Evolutionary conservation across 2,329 filamentous ascomycete species (phyloP).

Genomic region (Pleomassaria siparia): DNA sequence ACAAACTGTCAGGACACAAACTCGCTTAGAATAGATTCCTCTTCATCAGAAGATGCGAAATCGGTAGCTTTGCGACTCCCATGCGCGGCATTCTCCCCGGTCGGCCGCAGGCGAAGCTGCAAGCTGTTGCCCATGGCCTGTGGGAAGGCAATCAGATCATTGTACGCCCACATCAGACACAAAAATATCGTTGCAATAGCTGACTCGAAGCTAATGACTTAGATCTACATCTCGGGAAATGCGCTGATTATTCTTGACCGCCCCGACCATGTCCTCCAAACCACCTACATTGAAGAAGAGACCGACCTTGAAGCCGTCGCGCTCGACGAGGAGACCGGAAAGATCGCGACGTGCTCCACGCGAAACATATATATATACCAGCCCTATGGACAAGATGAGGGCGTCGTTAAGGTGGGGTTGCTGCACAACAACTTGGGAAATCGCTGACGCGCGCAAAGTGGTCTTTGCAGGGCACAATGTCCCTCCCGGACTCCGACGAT

Average conservation of each 20-base stretch:
- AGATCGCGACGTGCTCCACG: slow-evolving; percentile 75
- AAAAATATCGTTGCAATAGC: background rate
- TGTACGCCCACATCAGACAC: slow-evolving; percentile 51
- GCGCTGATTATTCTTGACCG: slow-evolving; percentile 81
- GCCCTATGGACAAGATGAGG: slow-evolving; percentile 70
- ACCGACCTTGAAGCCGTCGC: slow-evolving; percentile 72
- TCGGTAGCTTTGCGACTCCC: slow-evolving; percentile 27
- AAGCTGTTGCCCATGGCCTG: slow-evolving; percentile 72
- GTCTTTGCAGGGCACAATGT: slow-evolving; percentile 64
- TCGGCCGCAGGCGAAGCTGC: slow-evolving; percentile 74
- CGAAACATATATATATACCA: slow-evolving; percentile 73
- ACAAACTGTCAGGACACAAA: background rate
- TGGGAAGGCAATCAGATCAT: slow-evolving; percentile 74
- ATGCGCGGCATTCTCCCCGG: slow-evolving; percentile 82
- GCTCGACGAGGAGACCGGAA: slow-evolving; percentile 80
- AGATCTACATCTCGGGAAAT: slow-evolving; percentile 89
- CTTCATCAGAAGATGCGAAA: slow-evolving; percentile 21
- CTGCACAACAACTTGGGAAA: slow-evolving; percentile 5
- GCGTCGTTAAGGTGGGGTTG: slow-evolving; percentile 68
- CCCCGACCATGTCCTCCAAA: slow-evolving; percentile 77
- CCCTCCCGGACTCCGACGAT: slow-evolving; percentile 47
- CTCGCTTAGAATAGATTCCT: background rate
- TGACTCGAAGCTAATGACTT: background rate
- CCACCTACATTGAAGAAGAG: slow-evolving; percentile 80
- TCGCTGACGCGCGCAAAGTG: slow-evolving; percentile 48